These are phyloP conservation scores for Penicillium antarcticum DNA, from an alignment of 495 filamentous ascomycete species.

Conservation along the genomic window DNA sequence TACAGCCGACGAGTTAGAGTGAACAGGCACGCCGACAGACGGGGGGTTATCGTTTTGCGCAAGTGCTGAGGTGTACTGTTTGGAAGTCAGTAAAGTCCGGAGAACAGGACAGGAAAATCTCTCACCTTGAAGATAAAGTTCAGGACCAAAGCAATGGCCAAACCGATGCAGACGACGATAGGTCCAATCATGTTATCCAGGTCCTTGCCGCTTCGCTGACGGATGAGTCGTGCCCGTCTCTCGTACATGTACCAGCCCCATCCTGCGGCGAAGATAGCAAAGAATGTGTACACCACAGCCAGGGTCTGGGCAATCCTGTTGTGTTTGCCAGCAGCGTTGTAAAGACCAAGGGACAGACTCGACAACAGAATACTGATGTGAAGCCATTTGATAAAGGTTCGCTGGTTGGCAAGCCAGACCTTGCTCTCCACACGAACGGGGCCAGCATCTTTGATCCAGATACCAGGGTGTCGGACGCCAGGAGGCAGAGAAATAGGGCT, in stretches of 20 bases:
- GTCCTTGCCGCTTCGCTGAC: conserved; percentile 80
- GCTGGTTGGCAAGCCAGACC: conserved; percentile 97
- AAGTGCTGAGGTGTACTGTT: conserved; percentile 35
- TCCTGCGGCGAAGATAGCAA: conserved; percentile 74
- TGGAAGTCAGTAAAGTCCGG: conserved; percentile 10
- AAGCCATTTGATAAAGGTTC: conserved; percentile 97
- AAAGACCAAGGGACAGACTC: conserved; percentile 75
- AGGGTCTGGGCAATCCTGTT: conserved; percentile 71
- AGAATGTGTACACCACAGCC: conserved; percentile 74
- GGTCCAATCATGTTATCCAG: conserved; percentile 88
- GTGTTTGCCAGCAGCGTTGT: conserved; percentile 74
- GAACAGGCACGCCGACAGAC: conserved; percentile 1
- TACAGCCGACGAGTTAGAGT: conserved; percentile 13
- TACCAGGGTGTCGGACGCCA: conserved; percentile 77
- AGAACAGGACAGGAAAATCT: not conserved
- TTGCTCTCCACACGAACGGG: conserved; percentile 91
- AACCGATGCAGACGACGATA: conserved; percentile 72
- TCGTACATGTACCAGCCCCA: conserved; percentile 90
- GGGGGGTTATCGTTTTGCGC: conserved; percentile 20
- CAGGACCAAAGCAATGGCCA: conserved; percentile 73
- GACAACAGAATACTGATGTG: conserved; percentile 86
- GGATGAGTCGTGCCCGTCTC: conserved; percentile 71
- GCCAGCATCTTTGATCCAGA: conserved; percentile 89
- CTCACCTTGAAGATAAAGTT: conserved; percentile 82
- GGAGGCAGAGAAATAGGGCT: conserved; percentile 58